Conservation (phyloP, 345 rosid species). For the Noccaea bulbosa region DNA sequence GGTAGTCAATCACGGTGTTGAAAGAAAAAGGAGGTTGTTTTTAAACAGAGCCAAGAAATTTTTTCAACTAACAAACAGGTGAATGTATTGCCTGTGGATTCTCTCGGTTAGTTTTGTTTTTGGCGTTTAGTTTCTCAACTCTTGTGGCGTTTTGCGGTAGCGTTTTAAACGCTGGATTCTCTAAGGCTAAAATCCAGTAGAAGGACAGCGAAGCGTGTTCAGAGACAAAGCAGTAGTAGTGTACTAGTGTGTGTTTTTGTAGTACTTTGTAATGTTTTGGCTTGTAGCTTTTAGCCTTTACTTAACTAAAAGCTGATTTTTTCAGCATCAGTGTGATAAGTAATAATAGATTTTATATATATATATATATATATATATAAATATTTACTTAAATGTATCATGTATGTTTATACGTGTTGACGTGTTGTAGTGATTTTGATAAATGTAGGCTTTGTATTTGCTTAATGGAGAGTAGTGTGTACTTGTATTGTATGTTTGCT, state of each 20-base stretch:
- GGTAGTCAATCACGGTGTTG: not conserved
- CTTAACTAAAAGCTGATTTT: conserved; percentile 32
- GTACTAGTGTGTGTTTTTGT: not conserved
- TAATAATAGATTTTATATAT: conserved; percentile 2
- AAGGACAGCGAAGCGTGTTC: conserved; percentile 30
- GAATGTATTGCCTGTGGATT: conserved; percentile 32
- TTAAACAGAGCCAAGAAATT: conserved; percentile 24
- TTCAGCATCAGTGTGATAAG: conserved; percentile 32
- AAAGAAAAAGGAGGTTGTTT: conserved; percentile 2
- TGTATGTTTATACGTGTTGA: conserved; percentile 30
- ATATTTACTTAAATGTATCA: no score
- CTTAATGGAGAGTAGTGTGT: not conserved
- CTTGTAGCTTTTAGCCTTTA: conserved; percentile 31
- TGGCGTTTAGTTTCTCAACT: conserved; percentile 10
- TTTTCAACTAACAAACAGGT: conserved; percentile 41
- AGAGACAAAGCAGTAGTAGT: conserved; percentile 12
- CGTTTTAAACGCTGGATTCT: conserved; percentile 26
- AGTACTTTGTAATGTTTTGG: conserved; percentile 23
- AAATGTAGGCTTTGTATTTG: conserved; percentile 5
- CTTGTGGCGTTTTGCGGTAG: conserved; percentile 16
- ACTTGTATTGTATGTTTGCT: conserved; percentile 4
- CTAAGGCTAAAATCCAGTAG: conserved; percentile 13
- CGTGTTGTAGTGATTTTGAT: conserved; percentile 11
- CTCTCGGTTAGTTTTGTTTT: conserved; percentile 13
- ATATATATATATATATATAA: no score